Evolutionary conservation across 768 basidiomycete genomes (phyloP).

Genomic region (Trametes sanguinea): DNA sequence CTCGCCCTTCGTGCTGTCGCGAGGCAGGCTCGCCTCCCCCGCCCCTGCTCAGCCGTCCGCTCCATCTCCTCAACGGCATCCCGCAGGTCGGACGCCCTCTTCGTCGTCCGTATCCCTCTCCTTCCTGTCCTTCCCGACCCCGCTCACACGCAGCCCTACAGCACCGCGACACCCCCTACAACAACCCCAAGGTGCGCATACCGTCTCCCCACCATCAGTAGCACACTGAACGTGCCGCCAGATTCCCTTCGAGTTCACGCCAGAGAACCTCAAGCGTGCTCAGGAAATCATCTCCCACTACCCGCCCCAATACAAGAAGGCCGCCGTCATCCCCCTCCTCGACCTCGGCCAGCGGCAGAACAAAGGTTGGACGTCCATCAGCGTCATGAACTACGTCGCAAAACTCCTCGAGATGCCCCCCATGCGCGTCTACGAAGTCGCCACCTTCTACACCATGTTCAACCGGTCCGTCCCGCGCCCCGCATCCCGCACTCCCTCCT

Average conservation of each 20-base stretch:
- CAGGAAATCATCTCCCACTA: slow-evolving; percentile 90
- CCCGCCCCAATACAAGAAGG: slow-evolving; percentile 98
- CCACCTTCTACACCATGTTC: slow-evolving; percentile 99
- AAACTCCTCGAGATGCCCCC: slow-evolving; percentile 91
- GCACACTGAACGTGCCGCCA: slow-evolving; percentile 32
- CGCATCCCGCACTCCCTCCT: background rate
- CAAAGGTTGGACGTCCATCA: slow-evolving; percentile 97
- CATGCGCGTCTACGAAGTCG: slow-evolving; percentile 99
- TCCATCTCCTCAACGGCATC: slow-evolving; percentile 42
- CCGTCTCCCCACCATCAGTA: background rate
- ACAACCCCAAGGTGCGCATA: slow-evolving; percentile 80
- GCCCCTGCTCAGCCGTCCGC: slow-evolving; percentile 19
- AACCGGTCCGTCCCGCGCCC: slow-evolving; percentile 65
- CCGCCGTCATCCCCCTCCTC: slow-evolving; percentile 93
- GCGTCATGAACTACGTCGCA: slow-evolving; percentile 98
- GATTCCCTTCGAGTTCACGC: slow-evolving; percentile 88
- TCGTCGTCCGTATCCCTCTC: slow-evolving; percentile 69
- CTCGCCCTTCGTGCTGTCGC: slow-evolving; percentile 29
- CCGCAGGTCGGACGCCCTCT: slow-evolving; percentile 79
- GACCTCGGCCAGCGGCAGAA: slow-evolving; percentile 98
- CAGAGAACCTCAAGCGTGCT: slow-evolving; percentile 82
- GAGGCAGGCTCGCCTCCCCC: slow-evolving; percentile 18
- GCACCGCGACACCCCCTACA: slow-evolving; percentile 95
- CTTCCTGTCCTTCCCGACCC: slow-evolving; percentile 46
- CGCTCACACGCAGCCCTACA: slow-evolving; percentile 35